Base-by-base conservation (phyloP, 257 asterid species). In the Ligustrum vulgare region DNA sequence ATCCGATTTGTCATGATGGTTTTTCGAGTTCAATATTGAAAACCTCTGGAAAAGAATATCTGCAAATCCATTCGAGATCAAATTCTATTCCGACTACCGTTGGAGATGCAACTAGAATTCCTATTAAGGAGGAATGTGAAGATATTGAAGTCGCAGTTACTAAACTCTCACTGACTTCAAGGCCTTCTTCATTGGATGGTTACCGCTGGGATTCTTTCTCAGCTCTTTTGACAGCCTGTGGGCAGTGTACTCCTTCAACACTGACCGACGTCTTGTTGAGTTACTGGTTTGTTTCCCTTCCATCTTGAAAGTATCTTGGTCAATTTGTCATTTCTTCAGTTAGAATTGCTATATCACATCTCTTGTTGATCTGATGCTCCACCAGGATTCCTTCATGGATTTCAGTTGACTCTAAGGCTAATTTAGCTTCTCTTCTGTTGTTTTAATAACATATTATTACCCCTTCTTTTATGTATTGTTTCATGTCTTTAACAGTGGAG, bases 141-240 rank as follows among this genome's bases (percentile, higher is more conserved):
- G 94, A 88, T 82, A 85, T 95, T 79, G 93, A 82, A 69, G 80
- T 63, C 83, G 89, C 86, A 60, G 80, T 95, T 73, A 37, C 85
- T 65, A 87, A 89, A 80, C 91, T 95, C 64, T 94, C 98, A 35
- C 76, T 92, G 88, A 80, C 88, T 66, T 86, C 96, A 77, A 75
- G 80, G 78, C 83, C 86, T 43, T 80, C 89, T 51, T 87, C 88
- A 72, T 77, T 80, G 80, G 92, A 85, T 75, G 84, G 79, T 77
- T 87, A 81, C 58, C 82, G 83, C 65, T 83, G 88, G 89, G 86
- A 83, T 91, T 85, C 97, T 34, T 84, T 88, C 81, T 86, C 89
- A 75, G 98, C 97, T 80, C 93, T 95, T 69, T 66, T 95, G 85
- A 78, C 88, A 78, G 96, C 97, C 32, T 95, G 98, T 78, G 92